A percentile compares a stretch with the other conserved stretches of the same genome.
Evolutionary conservation across 192 early-diverging fungal species (phyloP).

Genomic region (Podila verticillata): DNA sequence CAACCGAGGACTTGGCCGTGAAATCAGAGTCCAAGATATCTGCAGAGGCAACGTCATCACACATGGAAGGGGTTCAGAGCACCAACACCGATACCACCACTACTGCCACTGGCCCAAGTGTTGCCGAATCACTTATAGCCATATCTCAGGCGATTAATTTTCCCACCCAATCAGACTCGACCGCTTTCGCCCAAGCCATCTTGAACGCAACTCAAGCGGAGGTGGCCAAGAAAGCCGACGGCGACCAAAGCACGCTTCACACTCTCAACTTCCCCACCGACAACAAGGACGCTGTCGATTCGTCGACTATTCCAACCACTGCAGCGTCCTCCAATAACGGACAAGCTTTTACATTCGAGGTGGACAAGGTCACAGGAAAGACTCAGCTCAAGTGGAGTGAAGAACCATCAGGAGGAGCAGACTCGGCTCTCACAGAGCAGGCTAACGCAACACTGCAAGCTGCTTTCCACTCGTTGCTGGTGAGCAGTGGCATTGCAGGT

Average conservation of each 20-base stretch:
- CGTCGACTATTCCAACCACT: not conserved
- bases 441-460: slow-evolving; percentile 30
- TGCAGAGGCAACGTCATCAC: not conserved
- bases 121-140: slow-evolving; percentile 11
- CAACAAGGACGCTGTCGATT: not conserved
- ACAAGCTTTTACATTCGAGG: slow-evolving; percentile 38
- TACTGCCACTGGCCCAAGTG: slow-evolving; percentile 1
- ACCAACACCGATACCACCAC: not conserved
- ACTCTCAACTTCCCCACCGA: not conserved
- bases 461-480: slow-evolving; percentile 29
- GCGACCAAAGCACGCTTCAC: slow-evolving; percentile 12
- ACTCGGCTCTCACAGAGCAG: slow-evolving; percentile 1
- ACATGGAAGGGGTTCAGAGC: not conserved
- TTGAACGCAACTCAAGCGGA: slow-evolving; percentile 22
- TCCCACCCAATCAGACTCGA: slow-evolving; percentile 25
- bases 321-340: not conserved
- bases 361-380: slow-evolving; percentile 45
- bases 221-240: slow-evolving; percentile 4
- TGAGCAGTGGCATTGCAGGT: slow-evolving; percentile 20
- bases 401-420: slow-evolving; percentile 5
- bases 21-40: not conserved
- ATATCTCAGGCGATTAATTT: slow-evolving; percentile 30
- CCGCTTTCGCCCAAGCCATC: slow-evolving; percentile 33
- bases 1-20: not conserved
- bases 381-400: slow-evolving; percentile 46